Evolutionary conservation across 1,284 basidiomycete species (phyloP).

Genomic region (Cystobasidium pallidum): DNA sequence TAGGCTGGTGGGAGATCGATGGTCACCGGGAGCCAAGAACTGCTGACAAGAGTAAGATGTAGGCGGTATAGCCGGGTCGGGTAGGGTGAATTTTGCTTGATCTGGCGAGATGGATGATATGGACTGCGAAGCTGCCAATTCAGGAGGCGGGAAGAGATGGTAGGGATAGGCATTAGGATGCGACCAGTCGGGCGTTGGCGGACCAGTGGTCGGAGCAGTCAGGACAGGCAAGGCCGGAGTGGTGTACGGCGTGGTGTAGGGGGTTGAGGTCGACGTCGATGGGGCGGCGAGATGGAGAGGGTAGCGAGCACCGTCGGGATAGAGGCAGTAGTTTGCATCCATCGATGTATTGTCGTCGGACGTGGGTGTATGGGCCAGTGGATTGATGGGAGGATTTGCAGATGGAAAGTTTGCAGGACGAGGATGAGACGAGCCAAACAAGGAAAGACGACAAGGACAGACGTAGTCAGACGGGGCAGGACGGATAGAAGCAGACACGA

Average conservation of each 20-base stretch:
- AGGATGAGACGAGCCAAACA: too few relatives aligned
- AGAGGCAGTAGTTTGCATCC: not conserved
- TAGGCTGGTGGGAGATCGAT: not conserved
- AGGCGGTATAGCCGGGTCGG: too few relatives aligned
- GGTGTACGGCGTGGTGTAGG: not conserved
- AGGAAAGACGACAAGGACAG: too few relatives aligned
- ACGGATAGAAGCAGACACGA: conserved; percentile 3
- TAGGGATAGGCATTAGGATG: not conserved
- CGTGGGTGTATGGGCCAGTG: too few relatives aligned
- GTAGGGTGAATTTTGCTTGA: not conserved
- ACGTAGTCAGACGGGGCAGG: too few relatives aligned
- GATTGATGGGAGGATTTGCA: conserved; percentile 1
- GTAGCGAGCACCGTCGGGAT: not conserved
- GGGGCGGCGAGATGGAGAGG: not conserved
- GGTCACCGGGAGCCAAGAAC: not conserved
- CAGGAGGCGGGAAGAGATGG: not conserved
- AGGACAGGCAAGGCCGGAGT: not conserved
- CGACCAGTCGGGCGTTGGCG: not conserved
- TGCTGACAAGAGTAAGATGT: not conserved
- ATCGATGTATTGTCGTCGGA: not conserved
- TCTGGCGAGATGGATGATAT: not conserved
- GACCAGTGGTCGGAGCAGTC: not conserved
- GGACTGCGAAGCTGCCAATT: too few relatives aligned
- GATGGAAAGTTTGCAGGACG: too few relatives aligned
- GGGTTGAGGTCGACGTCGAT: not conserved